Evolutionary conservation across 106 monocot genomes (phyloP).

Genomic region (Dendrobium officinale): DNA sequence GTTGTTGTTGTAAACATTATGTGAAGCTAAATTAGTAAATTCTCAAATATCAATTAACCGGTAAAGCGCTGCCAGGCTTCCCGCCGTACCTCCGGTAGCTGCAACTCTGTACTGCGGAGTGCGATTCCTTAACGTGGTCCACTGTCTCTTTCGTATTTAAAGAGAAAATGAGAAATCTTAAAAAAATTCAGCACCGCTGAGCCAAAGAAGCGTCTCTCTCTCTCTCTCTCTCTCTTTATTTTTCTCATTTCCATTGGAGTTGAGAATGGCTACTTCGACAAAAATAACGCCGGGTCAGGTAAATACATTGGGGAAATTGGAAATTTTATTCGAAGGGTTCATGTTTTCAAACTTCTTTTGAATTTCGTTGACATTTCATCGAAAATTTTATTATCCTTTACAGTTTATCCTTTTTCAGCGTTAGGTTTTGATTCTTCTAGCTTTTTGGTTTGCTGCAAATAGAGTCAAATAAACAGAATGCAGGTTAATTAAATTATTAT

Average conservation of each 20-base stretch:
- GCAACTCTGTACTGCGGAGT: background rate
- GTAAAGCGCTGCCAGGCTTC: background rate
- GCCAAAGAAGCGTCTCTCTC: background rate
- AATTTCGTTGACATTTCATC: no score
- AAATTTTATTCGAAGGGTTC: background rate
- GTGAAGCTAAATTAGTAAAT: no score
- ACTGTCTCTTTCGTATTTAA: background rate
- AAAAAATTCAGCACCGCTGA: background rate
- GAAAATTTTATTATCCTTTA: background rate
- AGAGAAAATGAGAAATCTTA: background rate
- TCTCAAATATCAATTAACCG: no score
- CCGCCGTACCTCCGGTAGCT: background rate
- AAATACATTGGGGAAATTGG: background rate
- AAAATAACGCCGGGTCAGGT: constrained; percentile 8
- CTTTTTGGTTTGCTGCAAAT: background rate
- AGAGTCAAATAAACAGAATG: background rate
- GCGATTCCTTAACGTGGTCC: background rate
- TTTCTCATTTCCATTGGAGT: background rate
- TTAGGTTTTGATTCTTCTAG: background rate
- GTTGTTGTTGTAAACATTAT: no score
- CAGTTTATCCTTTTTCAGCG: background rate
- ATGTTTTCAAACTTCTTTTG: background rate
- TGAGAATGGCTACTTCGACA: background rate
- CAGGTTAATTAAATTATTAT: no score
- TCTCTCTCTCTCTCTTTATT: background rate